Conservation (phyloP, 371 early-diverging fungal genomes). For the Globomyces sp. region DNA sequence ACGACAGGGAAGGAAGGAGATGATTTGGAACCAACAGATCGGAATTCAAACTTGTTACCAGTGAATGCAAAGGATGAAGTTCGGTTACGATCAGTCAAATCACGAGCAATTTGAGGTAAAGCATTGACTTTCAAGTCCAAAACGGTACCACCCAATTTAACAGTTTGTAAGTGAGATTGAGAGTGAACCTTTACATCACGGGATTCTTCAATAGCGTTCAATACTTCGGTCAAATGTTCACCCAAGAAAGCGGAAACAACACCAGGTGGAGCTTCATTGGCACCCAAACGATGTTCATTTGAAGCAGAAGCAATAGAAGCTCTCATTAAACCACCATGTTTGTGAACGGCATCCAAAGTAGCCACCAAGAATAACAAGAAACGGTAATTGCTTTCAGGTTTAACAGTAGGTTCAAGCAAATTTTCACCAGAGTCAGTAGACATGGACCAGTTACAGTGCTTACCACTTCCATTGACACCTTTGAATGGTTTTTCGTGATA, state of each 20-base stretch:
- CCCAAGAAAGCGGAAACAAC: constrained; percentile 97
- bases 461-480: constrained; percentile 97
- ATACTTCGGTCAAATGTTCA: constrained; percentile 89
- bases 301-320: constrained; percentile 88
- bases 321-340: constrained; percentile 86
- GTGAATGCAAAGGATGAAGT: constrained; percentile 99
- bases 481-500: constrained; percentile 99
- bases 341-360: constrained; percentile 83
- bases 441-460: constrained; percentile 99
- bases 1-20: constrained; percentile 95
- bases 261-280: constrained; percentile 97
- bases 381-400: constrained; percentile 93
- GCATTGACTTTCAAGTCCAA: constrained; percentile 93
- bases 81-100: constrained; percentile 97
- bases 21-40: constrained; percentile 98
- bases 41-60: constrained; percentile 99
- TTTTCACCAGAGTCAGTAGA: constrained; percentile 93
- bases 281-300: constrained; percentile 98
- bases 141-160: constrained; percentile 92
- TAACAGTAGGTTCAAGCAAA: constrained; percentile 88
- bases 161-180: constrained; percentile 77
- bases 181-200: constrained; percentile 81
- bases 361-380: constrained; percentile 94
- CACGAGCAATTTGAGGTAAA: constrained; percentile 89
- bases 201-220: constrained; percentile 83